Percentiles rank a stretch among this genome's conserved stretches.
These are phyloP conservation scores for Penicillium parvum DNA, from an alignment of 495 filamentous ascomycete genomes.

Conservation along the genomic window DNA sequence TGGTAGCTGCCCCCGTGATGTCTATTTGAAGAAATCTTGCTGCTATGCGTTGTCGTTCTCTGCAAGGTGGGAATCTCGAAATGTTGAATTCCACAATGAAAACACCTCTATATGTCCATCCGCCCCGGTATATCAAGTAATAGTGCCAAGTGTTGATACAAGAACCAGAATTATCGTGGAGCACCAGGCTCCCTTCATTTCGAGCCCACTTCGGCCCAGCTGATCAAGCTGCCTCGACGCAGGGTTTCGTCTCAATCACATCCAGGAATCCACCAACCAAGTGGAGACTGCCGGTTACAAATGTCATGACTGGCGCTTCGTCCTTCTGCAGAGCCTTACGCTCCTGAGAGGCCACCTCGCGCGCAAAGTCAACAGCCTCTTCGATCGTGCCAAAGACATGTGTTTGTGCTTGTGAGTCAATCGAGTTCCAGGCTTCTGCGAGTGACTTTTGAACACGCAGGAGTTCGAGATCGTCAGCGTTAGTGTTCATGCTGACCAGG, in stretches of 20 bases:
- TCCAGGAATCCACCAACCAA: constrained; percentile 79
- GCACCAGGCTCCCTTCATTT: constrained; percentile 18
- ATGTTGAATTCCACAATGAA: constrained; percentile 30
- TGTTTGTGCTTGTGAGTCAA: constrained; percentile 59
- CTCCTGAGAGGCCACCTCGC: constrained; percentile 45
- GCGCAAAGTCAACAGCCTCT: constrained; percentile 70
- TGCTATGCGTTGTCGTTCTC: no score
- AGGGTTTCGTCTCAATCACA: constrained; percentile 61
- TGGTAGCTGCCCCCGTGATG: no score
- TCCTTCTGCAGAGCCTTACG: constrained; percentile 25
- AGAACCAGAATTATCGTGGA: constrained; percentile 14
- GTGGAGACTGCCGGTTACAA: constrained; percentile 84
- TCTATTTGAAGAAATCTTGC: no score
- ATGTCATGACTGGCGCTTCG: constrained; percentile 44
- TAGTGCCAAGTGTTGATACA: constrained; percentile 30
- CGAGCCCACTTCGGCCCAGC: not conserved
- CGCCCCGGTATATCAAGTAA: constrained; percentile 9
- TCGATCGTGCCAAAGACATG: constrained; percentile 75
- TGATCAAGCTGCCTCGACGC: constrained; percentile 13
- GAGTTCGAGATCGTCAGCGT: constrained; percentile 59
- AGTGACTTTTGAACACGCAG: constrained; percentile 72
- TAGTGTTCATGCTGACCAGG: constrained; percentile 71
- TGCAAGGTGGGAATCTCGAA: constrained; percentile 16
- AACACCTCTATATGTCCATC: constrained; percentile 22
- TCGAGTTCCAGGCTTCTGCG: constrained; percentile 62